A percentile compares a stretch with the other conserved stretches of the same genome.
Evolutionary conservation across 495 filamentous ascomycete species (phyloP).

Genomic region (Halenospora varia): DNA sequence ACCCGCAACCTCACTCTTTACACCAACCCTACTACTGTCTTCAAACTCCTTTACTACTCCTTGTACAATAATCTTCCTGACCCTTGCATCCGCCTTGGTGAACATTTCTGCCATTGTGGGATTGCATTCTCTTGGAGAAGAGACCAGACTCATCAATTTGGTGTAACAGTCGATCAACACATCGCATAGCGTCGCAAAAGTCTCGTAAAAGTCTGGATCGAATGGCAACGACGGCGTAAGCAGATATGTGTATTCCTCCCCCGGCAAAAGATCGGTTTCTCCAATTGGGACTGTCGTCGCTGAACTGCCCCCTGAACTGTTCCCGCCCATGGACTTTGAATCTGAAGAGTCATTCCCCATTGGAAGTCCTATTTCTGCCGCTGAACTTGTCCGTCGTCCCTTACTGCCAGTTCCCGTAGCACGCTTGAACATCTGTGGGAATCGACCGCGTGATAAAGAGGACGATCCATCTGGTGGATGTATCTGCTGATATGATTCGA

Average conservation of each 20-base stretch:
- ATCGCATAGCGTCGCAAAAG: constrained; percentile 95
- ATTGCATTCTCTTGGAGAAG: constrained; percentile 57
- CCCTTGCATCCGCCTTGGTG: constrained; percentile 77
- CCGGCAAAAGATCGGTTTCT: constrained; percentile 48
- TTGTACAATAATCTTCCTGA: constrained; percentile 82
- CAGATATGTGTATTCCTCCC: constrained; percentile 85
- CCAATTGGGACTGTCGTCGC: constrained; percentile 20
- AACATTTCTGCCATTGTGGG: constrained; percentile 73
- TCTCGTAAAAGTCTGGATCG: constrained; percentile 95
- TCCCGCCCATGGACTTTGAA: constrained; percentile 40
- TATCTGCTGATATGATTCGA: constrained; percentile 85
- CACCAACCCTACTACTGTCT: constrained; percentile 68
- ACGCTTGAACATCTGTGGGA: constrained; percentile 88
- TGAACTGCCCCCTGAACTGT: constrained; percentile 29
- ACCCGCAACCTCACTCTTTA: constrained; percentile 75
- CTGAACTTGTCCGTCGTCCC: constrained; percentile 63
- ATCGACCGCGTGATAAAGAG: constrained; percentile 68
- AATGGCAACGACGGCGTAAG: constrained; percentile 92
- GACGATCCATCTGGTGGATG: constrained; percentile 72
- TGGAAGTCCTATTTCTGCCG: constrained; percentile 59
- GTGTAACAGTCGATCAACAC: constrained; percentile 91
- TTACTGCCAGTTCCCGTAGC: constrained; percentile 59
- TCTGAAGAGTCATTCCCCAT: constrained; percentile 45
- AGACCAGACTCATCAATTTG: constrained; percentile 66
- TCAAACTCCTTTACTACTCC: constrained; percentile 91